phyloP scores from a whole-genome alignment of 169 alveolate genomes.

The Amoebophrya sp. region DNA sequence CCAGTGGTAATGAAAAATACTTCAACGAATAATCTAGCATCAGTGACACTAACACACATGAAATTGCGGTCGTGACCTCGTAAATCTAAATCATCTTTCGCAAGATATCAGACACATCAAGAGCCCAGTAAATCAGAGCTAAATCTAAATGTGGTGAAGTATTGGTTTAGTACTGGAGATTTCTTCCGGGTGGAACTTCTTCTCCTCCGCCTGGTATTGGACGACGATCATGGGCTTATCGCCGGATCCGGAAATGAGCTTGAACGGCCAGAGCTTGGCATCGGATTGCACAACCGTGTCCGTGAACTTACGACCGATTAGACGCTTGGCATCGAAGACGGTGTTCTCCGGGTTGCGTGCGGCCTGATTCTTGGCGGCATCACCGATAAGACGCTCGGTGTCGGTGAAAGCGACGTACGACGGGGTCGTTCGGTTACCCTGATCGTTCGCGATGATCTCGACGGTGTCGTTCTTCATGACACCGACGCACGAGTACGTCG shows the following conservation, averaged over 20 bases:
- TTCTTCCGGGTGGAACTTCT: constrained; percentile 95
- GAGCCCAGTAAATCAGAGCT: too few species aligned
- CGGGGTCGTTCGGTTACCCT: constrained; percentile 97
- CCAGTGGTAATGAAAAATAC: too few species aligned
- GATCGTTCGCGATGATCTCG: constrained; percentile 94
- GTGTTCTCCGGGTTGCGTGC: constrained; percentile 86
- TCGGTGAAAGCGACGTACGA: constrained; percentile 96
- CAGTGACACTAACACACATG: too few species aligned
- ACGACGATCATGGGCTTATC: constrained; percentile 89
- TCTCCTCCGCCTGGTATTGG: constrained; percentile 71
- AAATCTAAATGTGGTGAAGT: too few species aligned
- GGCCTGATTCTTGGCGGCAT: constrained; percentile 91
- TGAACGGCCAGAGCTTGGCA: constrained; percentile 83
- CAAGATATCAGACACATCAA: too few species aligned
- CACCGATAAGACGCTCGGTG: constrained; percentile 93
- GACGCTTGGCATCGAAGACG: constrained; percentile 92
- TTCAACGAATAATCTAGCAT: too few species aligned
- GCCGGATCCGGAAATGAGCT: constrained; percentile 61
- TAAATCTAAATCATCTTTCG: too few species aligned
- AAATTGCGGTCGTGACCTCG: too few species aligned
- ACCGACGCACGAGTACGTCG: constrained; percentile 98
- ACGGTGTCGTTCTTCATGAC: constrained; percentile 92
- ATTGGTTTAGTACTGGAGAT: constrained; percentile 69
- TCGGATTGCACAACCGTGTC: constrained; percentile 91
- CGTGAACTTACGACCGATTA: constrained; percentile 91